Evolutionary conservation across 371 early-diverging fungal genomes (phyloP).

Genomic region (Phascolomyces articulosus): DNA sequence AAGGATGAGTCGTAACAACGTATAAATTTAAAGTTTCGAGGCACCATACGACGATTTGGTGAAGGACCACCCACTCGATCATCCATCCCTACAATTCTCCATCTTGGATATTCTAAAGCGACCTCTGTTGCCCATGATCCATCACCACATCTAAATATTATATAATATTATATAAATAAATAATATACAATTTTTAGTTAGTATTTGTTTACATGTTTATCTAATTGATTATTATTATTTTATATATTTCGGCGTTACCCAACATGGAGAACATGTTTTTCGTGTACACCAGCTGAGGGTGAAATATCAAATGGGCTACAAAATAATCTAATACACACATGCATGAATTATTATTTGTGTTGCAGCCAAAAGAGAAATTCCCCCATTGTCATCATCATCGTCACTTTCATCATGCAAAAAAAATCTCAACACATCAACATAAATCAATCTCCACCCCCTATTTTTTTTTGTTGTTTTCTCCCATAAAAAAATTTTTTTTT

Average conservation of each 20-base stretch:
- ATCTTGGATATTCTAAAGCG: slow-evolving; percentile 32
- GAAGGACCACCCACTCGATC: slow-evolving; percentile 20
- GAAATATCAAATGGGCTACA: slow-evolving; percentile 26
- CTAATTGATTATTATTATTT: background rate
- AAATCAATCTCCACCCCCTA: too few relatives aligned
- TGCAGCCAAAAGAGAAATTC: background rate
- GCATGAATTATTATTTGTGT: slow-evolving; percentile 2
- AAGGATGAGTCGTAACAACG: slow-evolving; percentile 22
- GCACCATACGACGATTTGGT: slow-evolving; percentile 18
- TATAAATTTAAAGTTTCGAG: slow-evolving; percentile 31
- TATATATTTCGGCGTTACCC: slow-evolving; percentile 29
- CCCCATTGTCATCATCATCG: slow-evolving; percentile 2
- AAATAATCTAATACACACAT: slow-evolving; percentile 24
- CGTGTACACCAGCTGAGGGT: slow-evolving; percentile 23
- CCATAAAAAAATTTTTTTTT: background rate
- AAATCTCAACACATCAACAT: too few relatives aligned
- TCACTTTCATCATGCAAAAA: background rate
- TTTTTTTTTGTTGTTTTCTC: too few relatives aligned
- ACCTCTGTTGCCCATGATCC: slow-evolving; percentile 42
- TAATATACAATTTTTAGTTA: background rate
- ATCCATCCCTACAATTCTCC: slow-evolving; percentile 43
- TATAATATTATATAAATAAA: background rate
- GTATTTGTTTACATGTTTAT: background rate
- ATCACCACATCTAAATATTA: slow-evolving; percentile 43
- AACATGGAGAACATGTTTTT: slow-evolving; percentile 44